These are phyloP conservation scores for Cystobasidium pallidum DNA, from an alignment of 1,284 basidiomycete genomes.

Conservation along the genomic window DNA sequence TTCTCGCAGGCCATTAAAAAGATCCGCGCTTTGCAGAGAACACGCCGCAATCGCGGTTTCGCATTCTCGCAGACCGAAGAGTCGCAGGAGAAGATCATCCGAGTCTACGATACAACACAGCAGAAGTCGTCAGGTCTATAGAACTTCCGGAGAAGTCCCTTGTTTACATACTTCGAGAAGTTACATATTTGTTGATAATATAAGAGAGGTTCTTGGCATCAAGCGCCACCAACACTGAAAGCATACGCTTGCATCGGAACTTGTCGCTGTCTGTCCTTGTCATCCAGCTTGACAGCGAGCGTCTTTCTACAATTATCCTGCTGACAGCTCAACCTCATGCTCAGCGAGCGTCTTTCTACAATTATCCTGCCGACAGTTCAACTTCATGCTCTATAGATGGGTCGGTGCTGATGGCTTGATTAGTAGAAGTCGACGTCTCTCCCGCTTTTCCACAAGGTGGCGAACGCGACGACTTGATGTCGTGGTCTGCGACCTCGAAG, in stretches of 20 bases:
- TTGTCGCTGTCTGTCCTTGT: too few relatives aligned
- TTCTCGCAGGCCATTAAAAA: slow-evolving; percentile 85
- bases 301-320: too few relatives aligned
- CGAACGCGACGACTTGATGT: too few relatives aligned
- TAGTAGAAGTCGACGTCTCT: too few relatives aligned
- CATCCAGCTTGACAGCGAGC: not conserved
- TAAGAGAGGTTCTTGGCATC: not conserved
- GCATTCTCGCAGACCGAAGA: slow-evolving; percentile 78
- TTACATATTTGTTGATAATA: slow-evolving; percentile 18
- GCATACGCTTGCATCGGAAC: too few relatives aligned
- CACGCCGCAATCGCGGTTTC: slow-evolving; percentile 90
- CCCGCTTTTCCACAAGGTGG: too few relatives aligned
- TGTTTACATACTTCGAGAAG: slow-evolving; percentile 9
- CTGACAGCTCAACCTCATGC: too few relatives aligned
- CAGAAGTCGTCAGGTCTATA: slow-evolving; percentile 35
- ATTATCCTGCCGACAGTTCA: too few relatives aligned
- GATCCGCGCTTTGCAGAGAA: slow-evolving; percentile 89
- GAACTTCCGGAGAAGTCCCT: slow-evolving; percentile 1
- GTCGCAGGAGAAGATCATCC: slow-evolving; percentile 54
- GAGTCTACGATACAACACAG: slow-evolving; percentile 53
- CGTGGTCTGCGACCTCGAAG: too few relatives aligned
- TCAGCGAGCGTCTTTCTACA: too few relatives aligned
- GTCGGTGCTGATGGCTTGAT: too few relatives aligned
- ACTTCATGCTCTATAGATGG: too few relatives aligned
- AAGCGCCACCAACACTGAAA: not conserved